These are phyloP conservation scores for Fusarium subglutinans DNA, from an alignment of 2,329 filamentous ascomycete species.

Conservation along the genomic window DNA sequence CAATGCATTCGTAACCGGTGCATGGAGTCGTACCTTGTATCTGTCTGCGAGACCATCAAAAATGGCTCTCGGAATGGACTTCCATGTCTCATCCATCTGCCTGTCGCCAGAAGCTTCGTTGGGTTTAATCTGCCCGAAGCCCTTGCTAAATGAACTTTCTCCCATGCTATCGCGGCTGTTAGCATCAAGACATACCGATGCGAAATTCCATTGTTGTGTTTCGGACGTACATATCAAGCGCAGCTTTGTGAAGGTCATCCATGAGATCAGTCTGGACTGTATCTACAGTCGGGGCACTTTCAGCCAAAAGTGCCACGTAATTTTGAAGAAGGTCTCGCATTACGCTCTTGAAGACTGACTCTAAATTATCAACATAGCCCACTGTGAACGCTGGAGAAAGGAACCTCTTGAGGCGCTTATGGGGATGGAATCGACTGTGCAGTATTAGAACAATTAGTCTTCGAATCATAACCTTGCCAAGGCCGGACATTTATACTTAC, in stretches of 20 bases:
- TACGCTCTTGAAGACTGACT: neutral
- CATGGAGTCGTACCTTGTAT: neutral
- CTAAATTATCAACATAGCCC: neutral
- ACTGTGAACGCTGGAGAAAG: neutral
- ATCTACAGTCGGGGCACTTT: accelerated
- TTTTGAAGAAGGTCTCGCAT: neutral
- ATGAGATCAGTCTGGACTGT: neutral
- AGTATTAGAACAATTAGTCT: neutral
- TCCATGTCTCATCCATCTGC: neutral
- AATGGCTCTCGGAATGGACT: neutral
- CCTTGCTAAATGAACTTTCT: neutral
- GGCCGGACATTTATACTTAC: accelerated
- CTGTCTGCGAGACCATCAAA: neutral
- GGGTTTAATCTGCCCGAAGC: neutral
- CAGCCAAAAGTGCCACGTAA: neutral
- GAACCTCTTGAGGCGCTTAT: neutral
- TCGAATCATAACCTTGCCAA: accelerated
- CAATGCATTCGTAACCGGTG: accelerated
- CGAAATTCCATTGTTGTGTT: accelerated
- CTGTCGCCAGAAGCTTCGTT: neutral
- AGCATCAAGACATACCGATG: neutral
- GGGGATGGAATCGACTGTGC: neutral
- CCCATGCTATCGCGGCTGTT: neutral
- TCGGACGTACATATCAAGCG: neutral
- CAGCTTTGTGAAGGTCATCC: neutral